Percentiles rank a stretch among this genome's conserved stretches.
phyloP scores from a whole-genome alignment of 1,284 basidiomycete species.

The Peniophora sp. region DNA sequence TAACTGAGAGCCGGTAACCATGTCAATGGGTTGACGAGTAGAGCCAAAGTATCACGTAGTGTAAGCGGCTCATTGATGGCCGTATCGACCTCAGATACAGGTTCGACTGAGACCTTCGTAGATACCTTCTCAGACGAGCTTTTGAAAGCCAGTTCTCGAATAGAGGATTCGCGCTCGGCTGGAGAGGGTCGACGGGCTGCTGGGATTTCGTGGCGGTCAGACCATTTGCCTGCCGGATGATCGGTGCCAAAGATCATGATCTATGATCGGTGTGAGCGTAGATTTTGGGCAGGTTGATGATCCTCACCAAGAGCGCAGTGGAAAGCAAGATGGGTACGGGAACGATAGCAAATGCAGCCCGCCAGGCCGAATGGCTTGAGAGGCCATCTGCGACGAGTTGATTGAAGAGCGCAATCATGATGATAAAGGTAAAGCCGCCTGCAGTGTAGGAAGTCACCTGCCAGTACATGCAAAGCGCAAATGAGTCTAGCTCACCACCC shows the following conservation, averaged over 20 bases:
- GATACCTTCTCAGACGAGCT: neutral
- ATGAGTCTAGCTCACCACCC: neutral
- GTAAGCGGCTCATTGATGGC: constrained; percentile 47
- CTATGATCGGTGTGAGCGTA: neutral
- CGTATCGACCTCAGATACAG: constrained; percentile 22
- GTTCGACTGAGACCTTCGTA: constrained; percentile 2
- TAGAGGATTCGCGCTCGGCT: neutral
- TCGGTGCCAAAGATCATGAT: constrained; percentile 49
- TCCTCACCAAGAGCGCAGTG: constrained; percentile 25
- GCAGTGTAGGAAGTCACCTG: constrained; percentile 31
- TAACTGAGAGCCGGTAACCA: constrained; percentile 49
- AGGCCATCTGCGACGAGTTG: constrained; percentile 32
- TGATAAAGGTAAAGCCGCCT: constrained; percentile 39
- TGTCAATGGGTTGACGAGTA: constrained; percentile 41
- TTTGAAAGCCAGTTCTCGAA: neutral
- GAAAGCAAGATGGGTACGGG: constrained; percentile 49
- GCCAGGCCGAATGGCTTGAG: constrained; percentile 42
- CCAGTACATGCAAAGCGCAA: neutral
- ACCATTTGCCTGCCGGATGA: constrained; percentile 55
- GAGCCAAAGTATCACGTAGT: constrained; percentile 20
- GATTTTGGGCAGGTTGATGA: neutral
- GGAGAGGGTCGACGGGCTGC: constrained; percentile 19
- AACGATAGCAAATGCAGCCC: constrained; percentile 48
- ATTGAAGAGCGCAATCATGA: constrained; percentile 54
- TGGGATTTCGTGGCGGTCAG: constrained; percentile 38